Percentiles rank a stretch among this genome's conserved stretches.
These are phyloP conservation scores for Sporothrix brunneoviolacea DNA, from an alignment of 2,329 filamentous ascomycete genomes.

Conservation along the genomic window DNA sequence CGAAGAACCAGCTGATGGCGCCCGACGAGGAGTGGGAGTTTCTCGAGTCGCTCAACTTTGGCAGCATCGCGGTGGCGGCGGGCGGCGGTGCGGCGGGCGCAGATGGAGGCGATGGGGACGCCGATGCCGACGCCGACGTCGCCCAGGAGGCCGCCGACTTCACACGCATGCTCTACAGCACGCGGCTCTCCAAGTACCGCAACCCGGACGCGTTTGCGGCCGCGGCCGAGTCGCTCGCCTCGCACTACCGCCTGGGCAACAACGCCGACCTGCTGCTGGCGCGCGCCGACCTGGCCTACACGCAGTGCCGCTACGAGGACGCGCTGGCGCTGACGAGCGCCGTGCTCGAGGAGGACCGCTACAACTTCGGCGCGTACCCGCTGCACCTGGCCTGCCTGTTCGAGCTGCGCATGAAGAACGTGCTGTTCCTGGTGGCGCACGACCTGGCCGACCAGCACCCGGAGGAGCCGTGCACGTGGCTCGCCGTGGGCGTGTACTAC, in stretches of 20 bases:
- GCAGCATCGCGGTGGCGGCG: conserved; percentile 58
- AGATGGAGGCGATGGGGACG: conserved; percentile 35
- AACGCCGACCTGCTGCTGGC: conserved; percentile 90
- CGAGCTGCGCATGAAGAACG: conserved; percentile 79
- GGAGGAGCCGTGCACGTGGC: conserved; percentile 83
- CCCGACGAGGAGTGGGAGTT: conserved; percentile 88
- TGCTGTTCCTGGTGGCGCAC: conserved; percentile 85
- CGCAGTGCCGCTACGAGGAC: conserved; percentile 87
- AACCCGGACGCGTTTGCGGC: conserved; percentile 75
- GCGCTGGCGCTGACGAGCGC: conserved; percentile 76
- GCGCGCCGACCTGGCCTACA: conserved; percentile 85
- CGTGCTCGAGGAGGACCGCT: conserved; percentile 75
- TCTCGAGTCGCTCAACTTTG: conserved; percentile 82
- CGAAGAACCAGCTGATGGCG: conserved; percentile 89
- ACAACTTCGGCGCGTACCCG: conserved; percentile 84
- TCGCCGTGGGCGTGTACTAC: conserved; percentile 94
- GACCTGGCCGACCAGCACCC: conserved; percentile 88
- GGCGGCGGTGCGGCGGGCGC: conserved; percentile 38
- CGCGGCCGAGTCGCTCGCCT: conserved; percentile 84
- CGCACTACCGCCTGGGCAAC: conserved; percentile 78
- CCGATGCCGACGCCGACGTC: conserved; percentile 13
- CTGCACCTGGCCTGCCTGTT: conserved; percentile 87
- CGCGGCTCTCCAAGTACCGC: conserved; percentile 88
- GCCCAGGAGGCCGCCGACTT: conserved; percentile 89
- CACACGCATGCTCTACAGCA: conserved; percentile 93